Evolutionary conservation across 75 land plant species (phyloP), one percentile per base, ranked within the genome.

Genomic region (Cupressus sempervirens): DNA sequence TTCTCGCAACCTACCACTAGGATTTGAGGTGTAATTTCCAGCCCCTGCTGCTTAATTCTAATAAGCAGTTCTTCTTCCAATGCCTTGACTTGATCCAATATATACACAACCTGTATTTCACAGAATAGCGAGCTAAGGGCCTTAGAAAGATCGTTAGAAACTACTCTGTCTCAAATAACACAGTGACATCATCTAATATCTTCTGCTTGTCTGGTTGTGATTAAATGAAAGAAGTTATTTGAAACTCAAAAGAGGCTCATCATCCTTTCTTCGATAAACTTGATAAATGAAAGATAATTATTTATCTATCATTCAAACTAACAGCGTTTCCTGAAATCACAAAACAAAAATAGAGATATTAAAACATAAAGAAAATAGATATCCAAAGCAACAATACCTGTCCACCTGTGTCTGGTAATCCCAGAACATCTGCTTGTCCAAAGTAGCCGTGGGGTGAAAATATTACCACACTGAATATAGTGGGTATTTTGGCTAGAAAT

Each of bases 341-440:
- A 43, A 23, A 77, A 26, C 30, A 41, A 26, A 14, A 41, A 77
- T 77, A 46, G 8, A 77, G 80, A 43, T 12, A 7, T 23, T 20
- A 76, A 76, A 46, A 1, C 16, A 8, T 76, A 77, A 7, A 77
- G 26, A 77, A 79, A 43, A 41, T n/a, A 41, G 81, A 79, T 26
- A 29, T 43, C 46, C 23, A 77, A 40, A 45, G 26, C 45, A 29
- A 20, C 46, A 52, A 29, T 88, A 95, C 99, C 96, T 97, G 99
- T 48, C 99, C 99, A 53, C 99, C 99, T 45, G 99, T 98, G 58
- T 98, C 99, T n/a, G 99, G 98, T 89, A 98, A 87, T 38, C 99
- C 99, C 46, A 98, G 91, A 82, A 98, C 99, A 89, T 92, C 93
- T 23, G 95, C 90, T 90, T 98, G 99, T 26, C 99, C 99, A 75